These are phyloP conservation scores for Paraphoma sp. DNA, from an alignment of 2,329 filamentous ascomycete species.

Conservation along the genomic window DNA sequence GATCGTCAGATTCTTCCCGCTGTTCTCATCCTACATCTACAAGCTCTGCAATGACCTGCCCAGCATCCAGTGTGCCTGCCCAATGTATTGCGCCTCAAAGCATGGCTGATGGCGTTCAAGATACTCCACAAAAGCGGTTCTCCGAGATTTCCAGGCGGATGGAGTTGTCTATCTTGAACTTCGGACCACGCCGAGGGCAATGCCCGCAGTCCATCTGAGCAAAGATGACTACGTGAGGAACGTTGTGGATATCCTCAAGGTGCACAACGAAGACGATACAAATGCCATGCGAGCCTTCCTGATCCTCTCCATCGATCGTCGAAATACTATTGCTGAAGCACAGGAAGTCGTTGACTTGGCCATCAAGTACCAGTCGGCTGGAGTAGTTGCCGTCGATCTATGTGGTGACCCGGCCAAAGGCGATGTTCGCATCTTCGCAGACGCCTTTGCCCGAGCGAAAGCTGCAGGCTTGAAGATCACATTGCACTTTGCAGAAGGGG, in stretches of 20 bases:
- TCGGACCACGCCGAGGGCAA: constrained; percentile 76
- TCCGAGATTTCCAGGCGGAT: constrained; percentile 66
- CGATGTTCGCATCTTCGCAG: constrained; percentile 65
- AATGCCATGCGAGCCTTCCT: constrained; percentile 65
- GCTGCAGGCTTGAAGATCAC: constrained; percentile 67
- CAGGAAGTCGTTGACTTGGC: constrained; percentile 70
- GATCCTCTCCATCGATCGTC: constrained; percentile 77
- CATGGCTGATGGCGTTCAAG: constrained; percentile 29
- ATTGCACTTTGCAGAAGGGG: constrained; percentile 78
- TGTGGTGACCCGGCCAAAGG: constrained; percentile 76
- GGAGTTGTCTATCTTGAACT: constrained; percentile 81
- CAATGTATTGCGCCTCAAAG: too few species aligned
- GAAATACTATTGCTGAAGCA: constrained; percentile 65
- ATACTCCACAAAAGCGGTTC: constrained; percentile 69
- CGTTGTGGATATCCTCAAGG: constrained; percentile 69
- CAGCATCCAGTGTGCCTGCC: constrained; percentile 64
- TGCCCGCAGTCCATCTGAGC: constrained; percentile 61
- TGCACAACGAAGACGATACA: constrained; percentile 52
- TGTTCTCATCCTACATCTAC: constrained; percentile 83
- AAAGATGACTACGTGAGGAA: constrained; percentile 69
- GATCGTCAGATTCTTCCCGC: constrained; percentile 69
- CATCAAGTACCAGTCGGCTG: constrained; percentile 56
- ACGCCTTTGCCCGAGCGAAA: constrained; percentile 66
- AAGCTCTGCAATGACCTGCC: constrained; percentile 69
- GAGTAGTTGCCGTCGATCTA: constrained; percentile 77